Base-by-base conservation (phyloP, 1,139 yeast species). In the Barnettozyma hawaiiensis region DNA sequence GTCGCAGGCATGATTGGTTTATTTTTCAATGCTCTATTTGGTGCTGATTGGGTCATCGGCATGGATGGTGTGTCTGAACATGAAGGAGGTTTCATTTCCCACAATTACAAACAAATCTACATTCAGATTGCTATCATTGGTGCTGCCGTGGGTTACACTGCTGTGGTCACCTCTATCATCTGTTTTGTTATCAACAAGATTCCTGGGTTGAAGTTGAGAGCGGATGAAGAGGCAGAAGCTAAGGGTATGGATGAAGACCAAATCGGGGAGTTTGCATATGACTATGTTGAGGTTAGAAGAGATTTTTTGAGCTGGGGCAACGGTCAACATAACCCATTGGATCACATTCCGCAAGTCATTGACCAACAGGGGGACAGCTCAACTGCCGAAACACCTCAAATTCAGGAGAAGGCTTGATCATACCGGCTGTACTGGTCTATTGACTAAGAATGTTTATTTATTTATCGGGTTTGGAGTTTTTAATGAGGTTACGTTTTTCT, bases 181-280 rank as follows among this genome's bases (percentile, higher is more conserved):
- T 86, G 96, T 60, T 75, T 78, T 54, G 78, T 76, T 37, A 71
- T 90, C 47, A 71, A 92, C 65, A 73, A 73, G 52, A 82, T 90
- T 31, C 98, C 98, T 4, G 94, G 92, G 10, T 74, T 87, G 57
- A 73, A 81, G 50, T 71, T 92, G 53, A 76, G 97, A 57, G 85
- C 87, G 9, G 74, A 78, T 50, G 95, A 86, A 61, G 81, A 81
- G 41, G 96, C 82, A 15, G 98, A 92, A 64, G 86, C 83, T 53
- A 70, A 72, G 24, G 98, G 98, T 48, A 77, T 89, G 66, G 98
- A 92, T 63, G 97, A 92, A 63, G 96, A 87, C 64, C 97, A 92
- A 67, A 86, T 92, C 54, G 98, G 98, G 42, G 97, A 92, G 65
- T 92, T 92, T 67, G 98, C 98, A 19, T 92, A 90, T 63, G 97